Conservation (phyloP, 306 rosid species). For the Cucurbita moschata region DNA sequence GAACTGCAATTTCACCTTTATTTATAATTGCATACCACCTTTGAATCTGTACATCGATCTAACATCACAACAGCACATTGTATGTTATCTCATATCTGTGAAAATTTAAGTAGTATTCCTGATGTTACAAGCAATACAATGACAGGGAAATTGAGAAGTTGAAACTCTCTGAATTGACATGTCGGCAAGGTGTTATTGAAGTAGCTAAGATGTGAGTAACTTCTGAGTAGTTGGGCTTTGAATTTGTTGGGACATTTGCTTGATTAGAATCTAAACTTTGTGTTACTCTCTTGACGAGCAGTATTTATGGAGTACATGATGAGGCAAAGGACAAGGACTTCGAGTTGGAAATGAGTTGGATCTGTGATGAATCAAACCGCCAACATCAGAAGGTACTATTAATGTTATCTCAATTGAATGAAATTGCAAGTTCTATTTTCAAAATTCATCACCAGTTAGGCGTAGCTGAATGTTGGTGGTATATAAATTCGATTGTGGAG, state of each 20-base stretch:
- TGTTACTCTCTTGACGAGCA: slow-evolving; percentile 8
- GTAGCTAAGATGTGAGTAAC: slow-evolving; percentile 91
- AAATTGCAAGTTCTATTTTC: background rate
- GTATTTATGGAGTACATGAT: slow-evolving; percentile 92
- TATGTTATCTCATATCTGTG: background rate
- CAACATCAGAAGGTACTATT: slow-evolving; percentile 67
- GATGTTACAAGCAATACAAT: slow-evolving; percentile 7
- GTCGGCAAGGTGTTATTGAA: slow-evolving; percentile 91
- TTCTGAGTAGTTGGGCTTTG: background rate
- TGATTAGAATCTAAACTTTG: background rate
- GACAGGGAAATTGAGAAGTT: slow-evolving; percentile 92
- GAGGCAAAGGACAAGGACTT: slow-evolving; percentile 97
- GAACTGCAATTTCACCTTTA: background rate
- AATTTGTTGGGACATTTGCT: slow-evolving; percentile 1
- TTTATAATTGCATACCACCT: background rate
- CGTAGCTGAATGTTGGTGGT: background rate
- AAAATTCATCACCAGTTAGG: background rate
- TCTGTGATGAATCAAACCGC: slow-evolving; percentile 91
- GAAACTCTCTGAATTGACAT: slow-evolving; percentile 81
- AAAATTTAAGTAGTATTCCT: slow-evolving; percentile 1
- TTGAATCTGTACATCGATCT: background rate
- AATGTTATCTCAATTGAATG: background rate
- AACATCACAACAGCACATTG: background rate
- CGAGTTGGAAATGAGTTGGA: slow-evolving; percentile 96
- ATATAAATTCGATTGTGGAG: background rate